A percentile compares a stretch with the other conserved stretches of the same genome.
Conservation (phyloP, 768 basidiomycete species). For the Termitomyces sp. region DNA sequence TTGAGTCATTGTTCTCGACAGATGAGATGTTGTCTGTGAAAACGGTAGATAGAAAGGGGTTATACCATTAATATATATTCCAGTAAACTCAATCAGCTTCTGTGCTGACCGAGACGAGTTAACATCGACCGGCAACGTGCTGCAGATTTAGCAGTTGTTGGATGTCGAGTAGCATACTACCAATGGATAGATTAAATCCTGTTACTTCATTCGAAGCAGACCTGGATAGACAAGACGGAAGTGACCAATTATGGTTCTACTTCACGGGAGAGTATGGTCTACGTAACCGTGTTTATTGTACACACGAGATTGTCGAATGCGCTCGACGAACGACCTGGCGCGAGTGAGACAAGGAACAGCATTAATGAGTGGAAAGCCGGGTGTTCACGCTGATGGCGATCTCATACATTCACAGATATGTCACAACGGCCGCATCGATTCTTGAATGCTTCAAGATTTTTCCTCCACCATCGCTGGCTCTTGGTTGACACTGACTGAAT, state of each 20-base stretch:
- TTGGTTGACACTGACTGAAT: not conserved
- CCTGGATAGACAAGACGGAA: not conserved
- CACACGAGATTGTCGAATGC: not conserved
- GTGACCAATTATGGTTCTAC: not conserved
- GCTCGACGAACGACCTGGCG: too few relatives aligned
- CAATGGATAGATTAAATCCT: not conserved
- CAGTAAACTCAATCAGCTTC: not conserved
- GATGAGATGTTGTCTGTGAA: not conserved
- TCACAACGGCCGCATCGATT: not conserved
- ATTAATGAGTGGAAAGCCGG: not conserved
- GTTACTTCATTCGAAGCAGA: not conserved
- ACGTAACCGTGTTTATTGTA: too few relatives aligned
- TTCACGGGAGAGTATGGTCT: not conserved
- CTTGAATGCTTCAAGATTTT: not conserved
- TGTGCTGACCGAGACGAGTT: not conserved
- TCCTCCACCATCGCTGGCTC: not conserved
- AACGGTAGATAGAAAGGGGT: not conserved
- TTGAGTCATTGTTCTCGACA: too few relatives aligned
- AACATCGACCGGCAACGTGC: not conserved
- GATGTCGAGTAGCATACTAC: not conserved
- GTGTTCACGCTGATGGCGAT: slow-evolving; percentile 5
- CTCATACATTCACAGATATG: slow-evolving; percentile 8
- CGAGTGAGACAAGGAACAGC: not conserved
- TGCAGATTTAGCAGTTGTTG: not conserved
- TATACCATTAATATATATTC: not conserved